A percentile compares a stretch with the other conserved stretches of the same genome.
Conservation (phyloP, 768 basidiomycete species). For the Mycena maculata region DNA sequence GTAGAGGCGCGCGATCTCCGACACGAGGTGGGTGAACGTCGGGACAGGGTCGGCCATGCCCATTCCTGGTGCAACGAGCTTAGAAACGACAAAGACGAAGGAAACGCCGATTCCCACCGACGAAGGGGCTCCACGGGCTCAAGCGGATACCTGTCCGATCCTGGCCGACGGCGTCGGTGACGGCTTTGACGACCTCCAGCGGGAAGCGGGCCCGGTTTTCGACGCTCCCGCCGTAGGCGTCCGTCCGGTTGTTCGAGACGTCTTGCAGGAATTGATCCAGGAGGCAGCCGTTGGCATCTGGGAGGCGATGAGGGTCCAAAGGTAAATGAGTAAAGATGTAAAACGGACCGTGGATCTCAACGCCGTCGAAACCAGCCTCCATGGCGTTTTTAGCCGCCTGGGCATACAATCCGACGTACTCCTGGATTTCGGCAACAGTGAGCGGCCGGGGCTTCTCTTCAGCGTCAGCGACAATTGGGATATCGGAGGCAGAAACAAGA, state of each 20-base stretch:
- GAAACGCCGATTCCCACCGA: constrained; percentile 39
- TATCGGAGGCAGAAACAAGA: constrained; percentile 41
- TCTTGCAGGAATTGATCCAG: constrained; percentile 59
- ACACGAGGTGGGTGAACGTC: constrained; percentile 44
- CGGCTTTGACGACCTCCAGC: constrained; percentile 55
- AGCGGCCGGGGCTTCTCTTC: constrained; percentile 31
- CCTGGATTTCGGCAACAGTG: constrained; percentile 46
- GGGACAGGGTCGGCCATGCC: constrained; percentile 44
- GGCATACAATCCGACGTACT: constrained; percentile 42
- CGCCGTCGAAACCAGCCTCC: constrained; percentile 53
- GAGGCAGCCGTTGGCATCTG: constrained; percentile 39
- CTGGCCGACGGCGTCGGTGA: constrained; percentile 52
- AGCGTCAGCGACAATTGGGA: constrained; percentile 27
- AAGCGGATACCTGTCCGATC: constrained; percentile 54
- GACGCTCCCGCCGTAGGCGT: constrained; percentile 63
- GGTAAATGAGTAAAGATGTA: background rate
- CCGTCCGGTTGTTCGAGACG: constrained; percentile 56
- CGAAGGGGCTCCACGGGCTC: constrained; percentile 49
- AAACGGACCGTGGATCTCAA: constrained; percentile 41
- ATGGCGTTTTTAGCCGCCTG: constrained; percentile 49
- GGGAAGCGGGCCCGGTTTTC: constrained; percentile 60
- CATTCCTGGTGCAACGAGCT: constrained; percentile 42
- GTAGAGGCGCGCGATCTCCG: constrained; percentile 37
- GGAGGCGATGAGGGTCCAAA: background rate
- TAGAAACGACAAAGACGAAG: constrained; percentile 36